These are phyloP conservation scores for Citrus trifoliata DNA, from an alignment of 345 rosid species.

Conservation along the genomic window DNA sequence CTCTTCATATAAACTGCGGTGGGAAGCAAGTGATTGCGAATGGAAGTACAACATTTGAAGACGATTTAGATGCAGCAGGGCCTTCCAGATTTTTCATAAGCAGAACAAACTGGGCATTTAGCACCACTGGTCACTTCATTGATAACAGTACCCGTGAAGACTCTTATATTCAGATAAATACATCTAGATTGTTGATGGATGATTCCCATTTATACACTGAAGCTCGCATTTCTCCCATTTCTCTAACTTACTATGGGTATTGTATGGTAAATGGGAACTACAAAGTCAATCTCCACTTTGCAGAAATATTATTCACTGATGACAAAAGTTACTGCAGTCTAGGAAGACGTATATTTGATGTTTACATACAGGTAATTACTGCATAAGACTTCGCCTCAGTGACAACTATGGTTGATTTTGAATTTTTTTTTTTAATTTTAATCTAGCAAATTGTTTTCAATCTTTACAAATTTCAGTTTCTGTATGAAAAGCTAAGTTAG, in stretches of 20 bases:
- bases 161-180: conserved; percentile 2
- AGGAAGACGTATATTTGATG: conserved; percentile 63
- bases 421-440: too few relatives aligned
- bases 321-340: conserved; percentile 30
- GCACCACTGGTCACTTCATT: conserved; percentile 52
- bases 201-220: conserved; percentile 32
- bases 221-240: conserved; percentile 44
- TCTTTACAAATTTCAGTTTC: neutral
- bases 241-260: conserved; percentile 48
- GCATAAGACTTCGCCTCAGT: neutral
- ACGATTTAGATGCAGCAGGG: conserved; percentile 25
- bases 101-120: conserved; percentile 38
- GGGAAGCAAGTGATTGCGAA: conserved; percentile 11
- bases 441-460: neutral
- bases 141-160: neutral
- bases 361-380: conserved; percentile 56
- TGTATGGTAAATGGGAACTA: conserved; percentile 46
- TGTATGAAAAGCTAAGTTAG: neutral
- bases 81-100: conserved; percentile 17
- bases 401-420: neutral
- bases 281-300: conserved; percentile 70
- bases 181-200: conserved; percentile 2
- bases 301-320: conserved; percentile 52
- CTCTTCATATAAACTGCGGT: conserved; percentile 45
- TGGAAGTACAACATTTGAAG: conserved; percentile 21